Evolutionary conservation across 2,329 filamentous ascomycete genomes (phyloP).

Genomic region (Diplodia sapinea): DNA sequence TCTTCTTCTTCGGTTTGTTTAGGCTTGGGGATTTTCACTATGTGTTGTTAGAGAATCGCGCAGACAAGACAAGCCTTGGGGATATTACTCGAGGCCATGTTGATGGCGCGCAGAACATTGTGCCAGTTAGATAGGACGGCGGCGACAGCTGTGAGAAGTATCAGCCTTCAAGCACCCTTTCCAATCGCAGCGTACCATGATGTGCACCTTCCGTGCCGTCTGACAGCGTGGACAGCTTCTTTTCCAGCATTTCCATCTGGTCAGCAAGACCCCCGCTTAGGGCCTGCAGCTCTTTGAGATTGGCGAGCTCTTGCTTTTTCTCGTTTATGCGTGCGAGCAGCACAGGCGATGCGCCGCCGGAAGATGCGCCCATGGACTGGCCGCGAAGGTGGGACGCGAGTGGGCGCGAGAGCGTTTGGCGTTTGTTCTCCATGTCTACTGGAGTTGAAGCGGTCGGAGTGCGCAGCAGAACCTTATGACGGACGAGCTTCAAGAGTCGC

Average conservation of each 20-base stretch:
- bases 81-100: conserved; percentile 78
- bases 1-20: conserved; percentile 45
- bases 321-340: conserved; percentile 79
- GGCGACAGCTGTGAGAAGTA: conserved; percentile 65
- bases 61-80: conserved; percentile 1
- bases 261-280: conserved; percentile 77
- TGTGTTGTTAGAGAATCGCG: conserved; percentile 29
- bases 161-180: neutral
- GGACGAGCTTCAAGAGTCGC: neutral
- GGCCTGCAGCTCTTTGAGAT: conserved; percentile 76
- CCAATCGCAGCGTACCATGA: too few species aligned
- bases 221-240: conserved; percentile 77
- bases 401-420: conserved; percentile 50
- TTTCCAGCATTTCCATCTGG: conserved; percentile 82
- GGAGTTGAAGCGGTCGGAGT: neutral
- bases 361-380: conserved; percentile 51
- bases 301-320: conserved; percentile 83
- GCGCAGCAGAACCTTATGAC: neutral
- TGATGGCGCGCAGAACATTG: conserved; percentile 81
- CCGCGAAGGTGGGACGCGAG: conserved; percentile 70
- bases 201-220: conserved; percentile 67
- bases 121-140: conserved; percentile 88
- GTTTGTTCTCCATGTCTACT: conserved; percentile 36
- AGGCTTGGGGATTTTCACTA: conserved; percentile 73
- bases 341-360: conserved; percentile 67